Base-by-base conservation (phyloP, 805 yeast species). In the Zygotorulaspora chibaensis region DNA sequence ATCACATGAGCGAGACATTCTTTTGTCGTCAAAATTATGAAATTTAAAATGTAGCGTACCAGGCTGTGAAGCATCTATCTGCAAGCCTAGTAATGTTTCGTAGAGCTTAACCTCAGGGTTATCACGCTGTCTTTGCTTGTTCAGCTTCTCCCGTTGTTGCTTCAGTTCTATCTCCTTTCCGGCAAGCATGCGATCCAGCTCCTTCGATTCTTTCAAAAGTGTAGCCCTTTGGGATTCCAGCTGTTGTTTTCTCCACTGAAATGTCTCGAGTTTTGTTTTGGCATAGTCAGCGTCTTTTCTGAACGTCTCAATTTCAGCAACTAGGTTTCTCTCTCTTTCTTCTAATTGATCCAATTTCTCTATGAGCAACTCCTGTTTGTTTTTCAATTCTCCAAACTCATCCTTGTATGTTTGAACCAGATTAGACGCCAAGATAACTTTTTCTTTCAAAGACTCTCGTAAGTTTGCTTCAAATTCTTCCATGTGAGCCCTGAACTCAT, bases 81-180 rank as follows among this genome's bases (percentile, higher is more conserved):
- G 66, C 45, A 83, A 57, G 1, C 88, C 87, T 36, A 81, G 63
- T 40, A 78, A 64, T 31, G 67, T 61, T 49, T 82, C 85, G 62
- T 74, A 79, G 34, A 73, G 67, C 13, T 64, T 45, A 34, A 79
- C 65, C 56, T 82, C 87, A 0, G 80, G 79, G 12, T 66, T 64
- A 47, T 80, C 80, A 34, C 66, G 67, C 25, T 65, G 66, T 7
- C 72, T 65, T 55, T 82, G 86, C 8, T 56, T 50, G 15, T 62
- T 60, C 29, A 78, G 57, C 30, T 65, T 61, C 40, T 65, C 63
- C 33, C 65, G 67, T 7, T 71, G 57, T 33, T 58, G 59, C 17
- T 49, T 52, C 20, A 70, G 59, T 49, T 70, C 68, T 2, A 61
- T 55, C 25, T 69, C 61, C 35, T 66, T 61, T 13, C 51, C 43